A percentile compares a stretch with the other conserved stretches of the same genome.
Evolutionary conservation across 495 filamentous ascomycete species (phyloP).

Genomic region (Physcia stellaris): DNA sequence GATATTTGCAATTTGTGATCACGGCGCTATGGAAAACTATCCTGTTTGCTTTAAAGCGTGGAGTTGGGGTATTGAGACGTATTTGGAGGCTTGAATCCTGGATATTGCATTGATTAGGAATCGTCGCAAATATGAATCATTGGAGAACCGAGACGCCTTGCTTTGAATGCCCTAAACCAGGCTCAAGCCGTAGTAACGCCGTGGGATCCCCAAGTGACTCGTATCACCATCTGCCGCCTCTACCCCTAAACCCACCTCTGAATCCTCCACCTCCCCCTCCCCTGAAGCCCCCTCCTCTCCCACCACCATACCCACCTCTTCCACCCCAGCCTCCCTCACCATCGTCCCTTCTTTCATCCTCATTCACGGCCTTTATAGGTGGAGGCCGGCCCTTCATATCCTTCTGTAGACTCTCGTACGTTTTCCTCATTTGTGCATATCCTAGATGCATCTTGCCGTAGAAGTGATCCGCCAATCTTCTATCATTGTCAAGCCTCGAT

Average conservation of each 20-base stretch:
- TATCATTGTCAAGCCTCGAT: constrained; percentile 81
- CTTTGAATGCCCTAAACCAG: constrained; percentile 3
- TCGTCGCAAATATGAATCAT: constrained; percentile 3
- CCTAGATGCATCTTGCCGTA: constrained; percentile 99
- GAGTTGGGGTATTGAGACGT: too few species aligned
- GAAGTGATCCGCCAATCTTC: constrained; percentile 89
- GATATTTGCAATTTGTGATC: too few species aligned
- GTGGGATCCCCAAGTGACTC: background rate
- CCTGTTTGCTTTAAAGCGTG: too few species aligned
- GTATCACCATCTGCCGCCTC: constrained; percentile 24
- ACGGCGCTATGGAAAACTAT: too few species aligned
- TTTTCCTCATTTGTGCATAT: constrained; percentile 94
- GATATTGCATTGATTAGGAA: too few species aligned
- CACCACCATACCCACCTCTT: constrained; percentile 38
- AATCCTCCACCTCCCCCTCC: constrained; percentile 29
- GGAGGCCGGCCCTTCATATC: constrained; percentile 64
- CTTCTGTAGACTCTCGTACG: constrained; percentile 69
- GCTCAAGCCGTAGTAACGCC: too few species aligned
- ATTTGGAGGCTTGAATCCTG: too few species aligned
- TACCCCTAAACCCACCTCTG: constrained; percentile 35
- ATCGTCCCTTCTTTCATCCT: constrained; percentile 25
- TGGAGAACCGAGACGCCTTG: constrained; percentile 10
- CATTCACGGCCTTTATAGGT: constrained; percentile 40
- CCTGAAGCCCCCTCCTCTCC: constrained; percentile 25
- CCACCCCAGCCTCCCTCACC: constrained; percentile 38